phyloP scores from a whole-genome alignment of 768 basidiomycete genomes.

The Mycena chlorophos region DNA sequence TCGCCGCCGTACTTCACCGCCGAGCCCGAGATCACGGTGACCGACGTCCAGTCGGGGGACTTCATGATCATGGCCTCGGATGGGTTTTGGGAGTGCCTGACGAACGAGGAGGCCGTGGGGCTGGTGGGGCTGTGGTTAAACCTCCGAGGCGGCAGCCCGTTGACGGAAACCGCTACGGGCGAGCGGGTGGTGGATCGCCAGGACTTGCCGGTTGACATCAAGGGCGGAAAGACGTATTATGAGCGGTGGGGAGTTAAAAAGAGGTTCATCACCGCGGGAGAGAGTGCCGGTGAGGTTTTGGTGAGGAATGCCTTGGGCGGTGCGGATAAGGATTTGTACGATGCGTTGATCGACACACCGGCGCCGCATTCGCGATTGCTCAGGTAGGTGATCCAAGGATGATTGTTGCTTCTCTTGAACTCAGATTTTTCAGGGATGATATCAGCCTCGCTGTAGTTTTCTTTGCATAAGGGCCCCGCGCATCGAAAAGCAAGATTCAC shows the following conservation, averaged over 20 bases:
- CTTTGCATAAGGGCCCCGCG: too few relatives aligned
- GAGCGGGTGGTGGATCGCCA: constrained; percentile 16
- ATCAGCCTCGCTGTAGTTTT: too few relatives aligned
- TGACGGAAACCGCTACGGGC: neutral
- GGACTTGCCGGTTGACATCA: constrained; percentile 35
- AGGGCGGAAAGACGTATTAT: constrained; percentile 38
- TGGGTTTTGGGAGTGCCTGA: constrained; percentile 59
- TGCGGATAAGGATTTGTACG: constrained; percentile 42
- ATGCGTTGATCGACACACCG: constrained; percentile 40
- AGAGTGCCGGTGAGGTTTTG: constrained; percentile 51
- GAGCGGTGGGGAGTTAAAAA: constrained; percentile 38
- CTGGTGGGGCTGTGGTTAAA: constrained; percentile 46
- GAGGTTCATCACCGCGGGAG: constrained; percentile 40
- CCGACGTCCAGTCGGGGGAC: constrained; percentile 44
- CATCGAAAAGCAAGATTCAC: too few relatives aligned
- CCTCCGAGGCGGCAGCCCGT: neutral
- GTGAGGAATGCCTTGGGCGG: constrained; percentile 57
- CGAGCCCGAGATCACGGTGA: constrained; percentile 49
- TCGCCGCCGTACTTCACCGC: constrained; percentile 61
- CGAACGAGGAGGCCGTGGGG: constrained; percentile 55
- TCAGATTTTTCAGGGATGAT: too few relatives aligned
- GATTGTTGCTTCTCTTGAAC: neutral
- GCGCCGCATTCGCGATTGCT: constrained; percentile 38
- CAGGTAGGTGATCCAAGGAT: constrained; percentile 38
- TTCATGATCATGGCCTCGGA: constrained; percentile 57